These are phyloP conservation scores for grape (Vitis vinifera) DNA, from an alignment of 164 flowering plant genomes.

Conservation along the genomic window DNA sequence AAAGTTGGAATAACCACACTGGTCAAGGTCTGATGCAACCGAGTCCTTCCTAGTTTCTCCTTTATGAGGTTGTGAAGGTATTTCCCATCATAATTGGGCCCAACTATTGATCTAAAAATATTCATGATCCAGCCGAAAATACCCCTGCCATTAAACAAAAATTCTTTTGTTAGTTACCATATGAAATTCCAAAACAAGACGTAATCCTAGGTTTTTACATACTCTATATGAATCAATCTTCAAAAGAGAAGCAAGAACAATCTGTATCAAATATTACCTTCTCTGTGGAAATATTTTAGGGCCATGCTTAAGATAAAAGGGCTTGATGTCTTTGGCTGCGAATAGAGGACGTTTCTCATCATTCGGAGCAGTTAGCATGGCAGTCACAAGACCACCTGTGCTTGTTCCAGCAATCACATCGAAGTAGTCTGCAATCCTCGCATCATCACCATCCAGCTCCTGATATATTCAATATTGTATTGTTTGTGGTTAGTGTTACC, in stretches of 20 bases:
- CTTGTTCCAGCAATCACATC: no score
- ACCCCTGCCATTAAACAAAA: no score
- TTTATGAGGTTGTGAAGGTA: not conserved
- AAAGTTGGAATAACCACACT: not conserved
- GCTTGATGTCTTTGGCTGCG: not conserved
- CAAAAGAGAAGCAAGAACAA: no score
- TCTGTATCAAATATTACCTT: no score
- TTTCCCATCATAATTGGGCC: not conserved
- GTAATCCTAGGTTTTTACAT: not conserved
- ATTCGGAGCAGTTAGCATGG: no score
- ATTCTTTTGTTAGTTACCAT: not conserved
- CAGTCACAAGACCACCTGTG: no score
- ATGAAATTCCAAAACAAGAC: not conserved
- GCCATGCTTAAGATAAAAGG: not conserved
- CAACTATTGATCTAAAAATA: not conserved
- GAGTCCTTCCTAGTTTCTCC: conserved; percentile 1
- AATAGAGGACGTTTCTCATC: no score
- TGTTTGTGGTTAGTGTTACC: not conserved
- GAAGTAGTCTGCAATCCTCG: no score
- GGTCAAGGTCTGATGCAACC: conserved; percentile 2
- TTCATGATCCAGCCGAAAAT: no score
- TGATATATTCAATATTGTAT: not conserved
- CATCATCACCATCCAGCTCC: not conserved
- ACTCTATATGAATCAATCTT: no score
- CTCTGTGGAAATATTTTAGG: not conserved